Conservation (phyloP, 163 green algal genomes). For the Chlorella variabilis region DNA sequence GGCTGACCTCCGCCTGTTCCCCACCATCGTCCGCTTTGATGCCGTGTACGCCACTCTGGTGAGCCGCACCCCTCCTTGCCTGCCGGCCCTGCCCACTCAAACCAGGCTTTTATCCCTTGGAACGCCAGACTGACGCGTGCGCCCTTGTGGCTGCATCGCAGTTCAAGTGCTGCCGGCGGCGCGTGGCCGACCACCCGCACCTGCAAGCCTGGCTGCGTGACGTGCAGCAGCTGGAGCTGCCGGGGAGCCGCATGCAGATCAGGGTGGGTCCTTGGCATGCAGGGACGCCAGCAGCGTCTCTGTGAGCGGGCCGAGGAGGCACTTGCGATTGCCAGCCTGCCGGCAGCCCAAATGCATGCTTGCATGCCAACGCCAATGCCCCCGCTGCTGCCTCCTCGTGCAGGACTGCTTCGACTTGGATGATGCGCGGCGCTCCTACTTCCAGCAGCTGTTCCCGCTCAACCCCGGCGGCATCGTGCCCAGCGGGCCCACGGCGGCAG, state of each 20-base stretch:
- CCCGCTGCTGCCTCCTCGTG: background rate
- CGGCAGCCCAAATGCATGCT: too few species aligned
- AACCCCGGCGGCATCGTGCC: slow-evolving; percentile 92
- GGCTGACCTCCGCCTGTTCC: slow-evolving; percentile 87
- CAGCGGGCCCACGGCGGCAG: slow-evolving; percentile 66
- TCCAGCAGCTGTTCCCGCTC: slow-evolving; percentile 88
- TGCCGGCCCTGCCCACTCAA: too few species aligned
- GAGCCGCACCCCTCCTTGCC: too few species aligned
- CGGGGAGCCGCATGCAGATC: slow-evolving; percentile 55
- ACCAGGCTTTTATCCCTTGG: too few species aligned
- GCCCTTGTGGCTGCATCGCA: too few species aligned
- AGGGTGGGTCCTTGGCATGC: slow-evolving; percentile 30
- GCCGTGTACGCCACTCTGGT: too few species aligned
- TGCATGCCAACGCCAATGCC: background rate
- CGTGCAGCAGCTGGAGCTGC: slow-evolving; percentile 77
- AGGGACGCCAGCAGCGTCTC: too few species aligned
- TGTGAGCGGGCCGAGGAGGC: too few species aligned
- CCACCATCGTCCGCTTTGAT: slow-evolving; percentile 87
- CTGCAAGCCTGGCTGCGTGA: slow-evolving; percentile 83
- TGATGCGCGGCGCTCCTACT: slow-evolving; percentile 81
- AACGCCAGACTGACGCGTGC: too few species aligned
- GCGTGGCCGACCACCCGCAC: slow-evolving; percentile 81
- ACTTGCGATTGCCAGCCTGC: too few species aligned
- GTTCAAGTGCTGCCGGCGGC: slow-evolving; percentile 83
- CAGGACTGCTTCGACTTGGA: slow-evolving; percentile 87